phyloP scores from a whole-genome alignment of 345 rosid species.

The Kernera saxatilis region DNA sequence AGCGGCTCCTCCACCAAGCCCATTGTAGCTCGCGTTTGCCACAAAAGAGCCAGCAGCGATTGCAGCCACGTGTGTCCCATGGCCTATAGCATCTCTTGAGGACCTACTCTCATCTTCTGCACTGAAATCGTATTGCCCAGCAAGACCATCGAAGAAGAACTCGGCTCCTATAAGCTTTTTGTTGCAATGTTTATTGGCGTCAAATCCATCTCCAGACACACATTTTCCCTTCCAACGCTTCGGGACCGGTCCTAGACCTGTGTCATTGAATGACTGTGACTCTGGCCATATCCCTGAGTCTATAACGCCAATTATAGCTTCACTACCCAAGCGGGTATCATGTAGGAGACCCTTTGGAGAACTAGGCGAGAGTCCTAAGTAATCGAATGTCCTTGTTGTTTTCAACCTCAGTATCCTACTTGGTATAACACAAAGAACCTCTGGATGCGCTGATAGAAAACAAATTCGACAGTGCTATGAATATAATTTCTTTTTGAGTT shows the following conservation, averaged over 20 bases:
- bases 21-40: conserved; percentile 31
- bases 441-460: conserved; percentile 37
- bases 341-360: conserved; percentile 32
- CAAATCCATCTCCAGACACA: conserved; percentile 46
- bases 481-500: not conserved
- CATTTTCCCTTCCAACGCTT: conserved; percentile 57
- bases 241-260: conserved; percentile 43
- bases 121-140: conserved; percentile 32
- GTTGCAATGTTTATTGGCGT: conserved; percentile 34
- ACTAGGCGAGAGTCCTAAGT: conserved; percentile 39
- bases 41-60: conserved; percentile 50
- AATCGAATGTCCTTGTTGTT: conserved; percentile 59
- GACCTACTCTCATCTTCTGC: conserved; percentile 30
- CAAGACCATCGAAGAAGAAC: conserved; percentile 35
- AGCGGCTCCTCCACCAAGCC: conserved; percentile 39
- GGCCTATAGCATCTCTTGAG: conserved; percentile 40
- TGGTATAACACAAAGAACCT: conserved; percentile 47
- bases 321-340: conserved; percentile 44
- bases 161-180: conserved; percentile 55
- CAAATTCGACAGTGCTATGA: not conserved
- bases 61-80: conserved; percentile 51
- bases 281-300: conserved; percentile 79
- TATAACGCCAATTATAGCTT: conserved; percentile 53
- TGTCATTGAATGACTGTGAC: conserved; percentile 46
- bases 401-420: conserved; percentile 45